Percentiles rank a stretch among this genome's conserved stretches.
These are phyloP conservation scores for Blastobotrys serpentis DNA, from an alignment of 1,139 yeast genomes.

Conservation along the genomic window DNA sequence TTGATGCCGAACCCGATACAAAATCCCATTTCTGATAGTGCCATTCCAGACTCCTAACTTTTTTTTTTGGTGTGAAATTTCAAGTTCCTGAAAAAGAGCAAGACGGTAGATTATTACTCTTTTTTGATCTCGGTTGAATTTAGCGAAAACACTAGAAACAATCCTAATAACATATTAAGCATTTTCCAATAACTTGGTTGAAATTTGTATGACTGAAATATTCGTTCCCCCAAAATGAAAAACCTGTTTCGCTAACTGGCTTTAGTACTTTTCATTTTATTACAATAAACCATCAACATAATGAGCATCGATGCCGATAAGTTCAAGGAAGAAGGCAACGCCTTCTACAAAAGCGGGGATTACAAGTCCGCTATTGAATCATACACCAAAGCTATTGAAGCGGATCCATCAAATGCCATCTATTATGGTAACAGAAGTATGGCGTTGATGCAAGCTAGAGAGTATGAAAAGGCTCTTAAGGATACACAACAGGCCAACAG, in stretches of 20 bases:
- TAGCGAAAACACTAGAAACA: too few relatives aligned
- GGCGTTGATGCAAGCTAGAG: conserved; percentile 61
- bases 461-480: conserved; percentile 56
- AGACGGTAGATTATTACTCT: too few relatives aligned
- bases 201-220: not conserved
- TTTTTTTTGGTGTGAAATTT: not conserved
- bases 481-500: conserved; percentile 44
- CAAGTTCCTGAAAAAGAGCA: not conserved
- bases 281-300: too few relatives aligned
- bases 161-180: too few relatives aligned
- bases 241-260: not conserved
- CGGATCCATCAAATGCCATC: conserved; percentile 40
- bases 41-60: not conserved
- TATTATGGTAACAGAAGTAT: conserved; percentile 80
- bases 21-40: not conserved
- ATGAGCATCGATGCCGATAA: conserved; percentile 31
- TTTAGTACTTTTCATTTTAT: not conserved
- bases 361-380: conserved; percentile 38
- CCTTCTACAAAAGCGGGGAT: conserved; percentile 39
- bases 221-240: not conserved
- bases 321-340: conserved; percentile 41
- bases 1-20: not conserved
- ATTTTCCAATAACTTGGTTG: not conserved
- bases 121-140: too few relatives aligned
- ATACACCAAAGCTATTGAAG: conserved; percentile 41